phyloP scores from a whole-genome alignment of 768 basidiomycete genomes.

The Rhodotorula babjevae region DNA sequence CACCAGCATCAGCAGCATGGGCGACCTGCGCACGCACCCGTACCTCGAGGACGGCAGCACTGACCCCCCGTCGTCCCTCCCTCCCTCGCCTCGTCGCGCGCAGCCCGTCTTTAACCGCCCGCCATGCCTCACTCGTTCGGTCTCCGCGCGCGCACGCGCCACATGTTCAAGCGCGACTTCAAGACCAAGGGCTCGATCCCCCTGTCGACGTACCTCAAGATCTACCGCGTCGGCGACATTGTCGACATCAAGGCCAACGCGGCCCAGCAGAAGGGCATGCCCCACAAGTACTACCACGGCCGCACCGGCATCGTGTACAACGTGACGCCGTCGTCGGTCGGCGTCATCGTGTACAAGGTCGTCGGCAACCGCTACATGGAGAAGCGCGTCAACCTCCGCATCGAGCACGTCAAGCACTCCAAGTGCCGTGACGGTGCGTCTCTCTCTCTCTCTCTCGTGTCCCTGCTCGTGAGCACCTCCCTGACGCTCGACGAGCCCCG shows the following conservation, averaged over 20 bases:
- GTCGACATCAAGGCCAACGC: constrained; percentile 99
- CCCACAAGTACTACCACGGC: constrained; percentile 97
- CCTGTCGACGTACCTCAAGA: constrained; percentile 85
- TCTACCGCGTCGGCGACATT: constrained; percentile 93
- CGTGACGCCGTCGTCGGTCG: constrained; percentile 88
- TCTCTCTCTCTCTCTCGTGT: neutral
- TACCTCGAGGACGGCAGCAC: neutral
- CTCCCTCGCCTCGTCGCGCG: too few species aligned
- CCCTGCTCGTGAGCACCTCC: neutral
- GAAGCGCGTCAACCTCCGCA: constrained; percentile 97
- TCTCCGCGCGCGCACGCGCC: constrained; percentile 99
- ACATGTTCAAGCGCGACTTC: constrained; percentile 98
- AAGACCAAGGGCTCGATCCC: constrained; percentile 90
- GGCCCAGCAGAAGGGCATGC: constrained; percentile 99
- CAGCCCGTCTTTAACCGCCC: constrained; percentile 15
- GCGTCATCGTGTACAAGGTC: constrained; percentile 95
- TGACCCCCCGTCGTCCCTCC: neutral
- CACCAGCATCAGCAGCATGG: too few species aligned
- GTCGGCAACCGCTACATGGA: constrained; percentile 98
- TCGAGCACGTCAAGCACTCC: constrained; percentile 89
- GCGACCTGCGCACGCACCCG: too few species aligned
- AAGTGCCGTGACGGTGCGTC: constrained; percentile 71
- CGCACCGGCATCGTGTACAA: constrained; percentile 99
- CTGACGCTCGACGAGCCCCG: neutral
- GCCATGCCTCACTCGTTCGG: constrained; percentile 98